Percentiles rank a stretch among this genome's conserved stretches.
phyloP scores from a whole-genome alignment of 2,329 filamentous ascomycete species.

The Epicoccum nigrum region DNA sequence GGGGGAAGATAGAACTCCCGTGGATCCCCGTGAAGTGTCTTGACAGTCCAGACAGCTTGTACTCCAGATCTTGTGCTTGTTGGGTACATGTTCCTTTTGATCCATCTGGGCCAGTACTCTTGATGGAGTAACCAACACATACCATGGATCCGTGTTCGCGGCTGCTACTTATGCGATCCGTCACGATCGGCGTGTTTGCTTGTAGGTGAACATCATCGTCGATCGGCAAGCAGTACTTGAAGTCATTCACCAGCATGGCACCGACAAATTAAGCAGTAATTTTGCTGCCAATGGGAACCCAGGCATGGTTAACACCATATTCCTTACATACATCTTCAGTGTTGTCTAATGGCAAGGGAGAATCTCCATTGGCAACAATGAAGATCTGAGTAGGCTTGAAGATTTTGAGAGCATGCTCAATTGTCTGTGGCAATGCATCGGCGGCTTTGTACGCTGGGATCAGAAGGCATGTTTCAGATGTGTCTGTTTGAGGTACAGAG shows the following conservation, averaged over 20 bases:
- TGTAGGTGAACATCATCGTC: conserved; percentile 24
- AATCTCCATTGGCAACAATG: conserved; percentile 24
- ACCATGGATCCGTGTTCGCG: conserved; percentile 1
- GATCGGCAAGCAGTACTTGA: conserved; percentile 25
- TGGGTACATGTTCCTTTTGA: conserved; percentile 45
- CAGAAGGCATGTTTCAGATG: conserved; percentile 25
- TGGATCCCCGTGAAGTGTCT: conserved; percentile 52
- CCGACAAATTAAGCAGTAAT: conserved; percentile 25
- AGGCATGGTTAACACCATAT: conserved; percentile 23
- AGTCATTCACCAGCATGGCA: conserved; percentile 19
- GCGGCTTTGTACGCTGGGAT: conserved; percentile 30
- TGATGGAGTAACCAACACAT: conserved; percentile 59
- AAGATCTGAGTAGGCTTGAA: conserved; percentile 24
- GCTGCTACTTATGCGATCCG: conserved; percentile 17
- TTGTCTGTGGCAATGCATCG: conserved; percentile 18
- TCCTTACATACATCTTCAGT: conserved; percentile 23
- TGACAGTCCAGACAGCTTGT: conserved; percentile 57
- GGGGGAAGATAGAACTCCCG: conserved; percentile 58
- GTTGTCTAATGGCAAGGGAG: conserved; percentile 23
- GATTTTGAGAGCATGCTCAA: conserved; percentile 23
- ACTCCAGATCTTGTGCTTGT: conserved; percentile 58
- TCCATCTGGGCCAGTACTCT: conserved; percentile 49
- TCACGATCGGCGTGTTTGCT: conserved; percentile 22
- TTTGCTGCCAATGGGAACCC: conserved; percentile 23
- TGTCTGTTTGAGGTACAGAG: conserved; percentile 22